Percentiles rank a stretch among this genome's conserved stretches.
These are phyloP conservation scores for Nissolia schottii DNA, from an alignment of 306 rosid genomes.

Conservation along the genomic window DNA sequence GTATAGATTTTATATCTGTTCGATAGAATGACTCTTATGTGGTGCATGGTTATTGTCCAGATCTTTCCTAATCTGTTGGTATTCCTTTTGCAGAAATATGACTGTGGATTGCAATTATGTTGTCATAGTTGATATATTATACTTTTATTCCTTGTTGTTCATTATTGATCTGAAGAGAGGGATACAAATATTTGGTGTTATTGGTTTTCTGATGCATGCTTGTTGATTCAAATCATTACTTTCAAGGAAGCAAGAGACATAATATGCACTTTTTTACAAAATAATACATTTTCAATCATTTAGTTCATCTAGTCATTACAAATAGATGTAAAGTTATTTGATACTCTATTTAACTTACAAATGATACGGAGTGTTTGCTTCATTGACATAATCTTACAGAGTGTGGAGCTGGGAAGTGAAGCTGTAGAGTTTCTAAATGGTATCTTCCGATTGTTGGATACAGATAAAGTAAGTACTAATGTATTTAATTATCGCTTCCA, in stretches of 20 bases:
- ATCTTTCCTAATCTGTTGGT: not conserved
- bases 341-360: slow-evolving; percentile 7
- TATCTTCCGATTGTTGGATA: slow-evolving; percentile 72
- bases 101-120: slow-evolving; percentile 16
- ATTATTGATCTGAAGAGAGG: not conserved
- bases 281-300: slow-evolving; percentile 3
- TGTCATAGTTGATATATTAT: slow-evolving; percentile 4
- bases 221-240: slow-evolving; percentile 8
- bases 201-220: slow-evolving; percentile 10
- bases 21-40: not conserved
- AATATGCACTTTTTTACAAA: not conserved
- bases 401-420: slow-evolving; percentile 84
- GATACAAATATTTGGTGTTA: not conserved
- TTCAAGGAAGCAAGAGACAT: not conserved
- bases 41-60: not conserved
- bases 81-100: slow-evolving; percentile 9
- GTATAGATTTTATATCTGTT: slow-evolving; percentile 9
- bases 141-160: not conserved
- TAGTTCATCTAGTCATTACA: not conserved
- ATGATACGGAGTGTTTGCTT: slow-evolving; percentile 9
- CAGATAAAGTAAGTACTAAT: slow-evolving; percentile 60
- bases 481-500: slow-evolving; percentile 8
- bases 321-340: not conserved
- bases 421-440: slow-evolving; percentile 84
- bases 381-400: slow-evolving; percentile 48